Evolutionary conservation across 805 yeast species (phyloP).

Genomic region (Hermanozyma aechmeae): DNA sequence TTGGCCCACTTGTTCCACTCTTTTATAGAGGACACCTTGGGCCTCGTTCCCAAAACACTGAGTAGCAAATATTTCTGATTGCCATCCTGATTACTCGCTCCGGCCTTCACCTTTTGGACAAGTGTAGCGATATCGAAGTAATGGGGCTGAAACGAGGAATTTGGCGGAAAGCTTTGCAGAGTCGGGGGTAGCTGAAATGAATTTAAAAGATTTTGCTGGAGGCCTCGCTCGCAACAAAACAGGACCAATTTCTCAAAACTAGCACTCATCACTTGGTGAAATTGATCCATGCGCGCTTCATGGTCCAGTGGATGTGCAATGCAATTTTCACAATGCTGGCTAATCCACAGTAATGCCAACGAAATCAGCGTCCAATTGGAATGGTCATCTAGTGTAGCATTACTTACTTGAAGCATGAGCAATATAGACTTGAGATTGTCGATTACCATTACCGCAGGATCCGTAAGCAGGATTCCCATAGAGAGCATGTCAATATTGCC

Average conservation of each 20-base stretch:
- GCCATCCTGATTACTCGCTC: too few relatives aligned
- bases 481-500: not conserved
- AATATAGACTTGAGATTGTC: constrained; percentile 21
- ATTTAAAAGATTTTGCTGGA: constrained; percentile 12
- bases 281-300: not conserved
- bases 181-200: constrained; percentile 6
- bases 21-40: too few relatives aligned
- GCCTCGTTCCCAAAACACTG: too few relatives aligned
- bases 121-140: too few relatives aligned
- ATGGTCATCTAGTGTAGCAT: constrained; percentile 15
- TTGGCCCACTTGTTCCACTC: too few relatives aligned
- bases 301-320: not conserved
- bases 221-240: constrained; percentile 13
- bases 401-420: constrained; percentile 20
- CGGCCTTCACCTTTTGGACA: too few relatives aligned
- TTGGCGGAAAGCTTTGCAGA: too few relatives aligned
- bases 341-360: constrained; percentile 16
- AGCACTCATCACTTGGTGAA: constrained; percentile 10
- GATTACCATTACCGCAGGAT: constrained; percentile 2
- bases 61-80: too few relatives aligned
- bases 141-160: too few relatives aligned
- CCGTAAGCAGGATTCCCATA: not conserved
- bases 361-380: constrained; percentile 17
- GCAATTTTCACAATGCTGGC: constrained; percentile 9
- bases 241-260: constrained; percentile 16